Conservation (phyloP, 192 early-diverging fungal genomes). For the Coemansia sp. region DNA sequence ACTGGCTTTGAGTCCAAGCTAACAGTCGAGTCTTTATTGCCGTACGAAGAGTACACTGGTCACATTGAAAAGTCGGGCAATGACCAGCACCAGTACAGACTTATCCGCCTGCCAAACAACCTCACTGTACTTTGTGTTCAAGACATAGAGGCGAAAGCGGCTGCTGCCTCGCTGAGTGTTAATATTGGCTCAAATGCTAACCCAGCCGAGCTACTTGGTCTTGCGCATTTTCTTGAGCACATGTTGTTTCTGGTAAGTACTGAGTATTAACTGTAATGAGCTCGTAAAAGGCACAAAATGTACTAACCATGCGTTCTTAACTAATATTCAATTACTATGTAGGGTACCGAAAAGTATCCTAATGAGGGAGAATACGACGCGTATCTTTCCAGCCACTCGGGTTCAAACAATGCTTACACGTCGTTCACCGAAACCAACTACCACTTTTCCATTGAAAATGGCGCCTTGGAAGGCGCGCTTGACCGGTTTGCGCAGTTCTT, state of each 20-base stretch:
- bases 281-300: not conserved
- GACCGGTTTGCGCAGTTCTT: constrained; percentile 88
- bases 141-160: constrained; percentile 55
- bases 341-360: constrained; percentile 71
- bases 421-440: constrained; percentile 19
- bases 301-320: not conserved
- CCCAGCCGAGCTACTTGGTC: constrained; percentile 62
- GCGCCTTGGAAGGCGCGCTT: constrained; percentile 61
- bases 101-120: constrained; percentile 63
- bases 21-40: constrained; percentile 11
- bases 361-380: constrained; percentile 64
- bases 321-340: not conserved
- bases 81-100: constrained; percentile 63
- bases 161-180: constrained; percentile 64
- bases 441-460: constrained; percentile 23
- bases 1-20: constrained; percentile 13
- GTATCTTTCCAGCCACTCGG: constrained; percentile 30
- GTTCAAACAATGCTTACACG: constrained; percentile 39
- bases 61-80: constrained; percentile 56
- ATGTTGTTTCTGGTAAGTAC: constrained; percentile 61
- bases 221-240: constrained; percentile 79
- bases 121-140: constrained; percentile 65
- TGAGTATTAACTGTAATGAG: no score
- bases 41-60: constrained; percentile 28
- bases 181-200: constrained; percentile 65